These are phyloP conservation scores for Cryptococcus sp. DNA, from an alignment of 1,284 basidiomycete species.

Conservation along the genomic window DNA sequence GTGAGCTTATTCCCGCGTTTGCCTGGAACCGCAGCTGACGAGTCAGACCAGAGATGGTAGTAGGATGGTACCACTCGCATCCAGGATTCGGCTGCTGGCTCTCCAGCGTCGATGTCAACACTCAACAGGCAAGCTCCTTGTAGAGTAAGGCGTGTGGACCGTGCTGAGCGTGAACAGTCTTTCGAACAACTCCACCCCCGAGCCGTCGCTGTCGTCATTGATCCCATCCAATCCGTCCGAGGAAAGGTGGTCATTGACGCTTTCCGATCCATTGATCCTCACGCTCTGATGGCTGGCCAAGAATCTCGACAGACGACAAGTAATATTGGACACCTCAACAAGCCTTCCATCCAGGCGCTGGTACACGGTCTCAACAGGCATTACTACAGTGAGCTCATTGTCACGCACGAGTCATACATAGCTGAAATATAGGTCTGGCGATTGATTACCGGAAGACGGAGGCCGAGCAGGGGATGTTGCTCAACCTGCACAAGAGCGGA, in stretches of 20 bases:
- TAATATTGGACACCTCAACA: conserved; percentile 98
- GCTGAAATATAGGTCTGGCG: conserved; percentile 57
- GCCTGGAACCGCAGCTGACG: not conserved
- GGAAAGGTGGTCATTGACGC: conserved; percentile 99
- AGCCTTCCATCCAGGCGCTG: conserved; percentile 94
- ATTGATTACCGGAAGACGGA: conserved; percentile 97
- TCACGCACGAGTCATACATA: not conserved
- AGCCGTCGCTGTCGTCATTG: conserved; percentile 95
- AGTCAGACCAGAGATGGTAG: conserved; percentile 89
- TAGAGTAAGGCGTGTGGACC: not conserved
- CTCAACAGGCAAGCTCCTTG: conserved; percentile 71
- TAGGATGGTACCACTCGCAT: conserved; percentile 99
- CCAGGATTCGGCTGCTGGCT: conserved; percentile 99
- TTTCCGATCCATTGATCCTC: conserved; percentile 90
- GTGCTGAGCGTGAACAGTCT: conserved; percentile 56
- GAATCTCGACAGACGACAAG: conserved; percentile 97
- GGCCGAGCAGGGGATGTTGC: conserved; percentile 94
- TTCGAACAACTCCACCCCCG: conserved; percentile 94
- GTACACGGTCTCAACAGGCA: conserved; percentile 93
- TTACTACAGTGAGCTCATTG: conserved; percentile 64
- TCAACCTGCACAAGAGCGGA: conserved; percentile 94
- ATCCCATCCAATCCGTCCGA: conserved; percentile 98
- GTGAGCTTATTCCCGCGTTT: conserved; percentile 50
- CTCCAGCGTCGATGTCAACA: conserved; percentile 98
- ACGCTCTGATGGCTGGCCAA: conserved; percentile 72